Evolutionary conservation across 306 rosid species (phyloP).

Genomic region (Sicyos baderoa): DNA sequence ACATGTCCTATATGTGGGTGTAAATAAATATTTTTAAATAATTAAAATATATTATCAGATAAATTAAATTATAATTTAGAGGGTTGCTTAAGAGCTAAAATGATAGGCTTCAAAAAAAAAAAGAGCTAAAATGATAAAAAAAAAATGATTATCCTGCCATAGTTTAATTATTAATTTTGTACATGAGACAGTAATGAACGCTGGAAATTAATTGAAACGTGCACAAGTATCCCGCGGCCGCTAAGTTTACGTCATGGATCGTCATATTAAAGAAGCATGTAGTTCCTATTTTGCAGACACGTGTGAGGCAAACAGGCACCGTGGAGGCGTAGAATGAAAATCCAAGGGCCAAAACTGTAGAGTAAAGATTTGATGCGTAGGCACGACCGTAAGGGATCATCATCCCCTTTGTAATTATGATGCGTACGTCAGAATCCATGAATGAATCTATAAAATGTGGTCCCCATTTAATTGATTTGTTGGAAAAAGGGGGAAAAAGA

Average conservation of each 20-base stretch:
- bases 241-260: background rate
- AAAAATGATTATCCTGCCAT: too few species aligned
- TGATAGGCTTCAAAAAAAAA: too few species aligned
- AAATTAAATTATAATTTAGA: too few species aligned
- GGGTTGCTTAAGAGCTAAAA: too few species aligned
- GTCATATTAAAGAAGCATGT: background rate
- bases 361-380: background rate
- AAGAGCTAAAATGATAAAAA: too few species aligned
- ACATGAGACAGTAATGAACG: background rate
- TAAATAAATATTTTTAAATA: too few species aligned
- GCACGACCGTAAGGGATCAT: background rate
- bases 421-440: conserved; percentile 9
- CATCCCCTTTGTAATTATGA: background rate
- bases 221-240: background rate
- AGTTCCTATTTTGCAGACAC: background rate
- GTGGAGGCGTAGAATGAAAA: too few species aligned
- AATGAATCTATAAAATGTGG: background rate
- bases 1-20: too few species aligned
- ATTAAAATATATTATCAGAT: too few species aligned
- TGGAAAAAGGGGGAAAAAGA: background rate
- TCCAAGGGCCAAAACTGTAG: background rate
- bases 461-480: background rate
- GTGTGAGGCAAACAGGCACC: background rate
- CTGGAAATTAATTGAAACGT: background rate
- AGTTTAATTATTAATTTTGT: too few species aligned